Evolutionary conservation across 257 asterid genomes (phyloP).

Genomic region (Lycium barbarum): DNA sequence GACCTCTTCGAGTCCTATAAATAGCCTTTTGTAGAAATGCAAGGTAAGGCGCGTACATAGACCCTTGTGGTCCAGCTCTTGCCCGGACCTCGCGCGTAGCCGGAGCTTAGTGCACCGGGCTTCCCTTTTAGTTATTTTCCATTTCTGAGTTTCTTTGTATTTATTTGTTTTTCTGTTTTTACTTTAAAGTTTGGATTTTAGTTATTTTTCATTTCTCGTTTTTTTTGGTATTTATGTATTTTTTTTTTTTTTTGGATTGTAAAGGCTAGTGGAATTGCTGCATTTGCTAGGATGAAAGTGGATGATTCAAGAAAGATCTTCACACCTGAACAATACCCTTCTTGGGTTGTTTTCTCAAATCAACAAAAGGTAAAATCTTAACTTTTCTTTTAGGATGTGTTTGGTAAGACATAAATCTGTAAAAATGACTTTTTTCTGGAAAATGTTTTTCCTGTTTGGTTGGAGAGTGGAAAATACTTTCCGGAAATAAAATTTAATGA

Average conservation of each 20-base stretch:
- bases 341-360: conserved; percentile 89
- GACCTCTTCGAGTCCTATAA: too few relatives aligned
- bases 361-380: conserved; percentile 71
- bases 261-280: conserved; percentile 80
- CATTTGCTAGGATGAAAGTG: conserved; percentile 84
- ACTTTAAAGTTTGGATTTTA: not conserved
- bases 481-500: not conserved
- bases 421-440: too few relatives aligned
- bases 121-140: not conserved
- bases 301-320: conserved; percentile 82
- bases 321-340: conserved; percentile 72
- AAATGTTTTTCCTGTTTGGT: not conserved
- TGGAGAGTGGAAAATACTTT: not conserved
- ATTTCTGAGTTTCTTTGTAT: not conserved
- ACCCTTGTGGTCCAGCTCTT: too few relatives aligned
- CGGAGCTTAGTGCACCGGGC: too few relatives aligned
- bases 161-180: not conserved
- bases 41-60: too few relatives aligned
- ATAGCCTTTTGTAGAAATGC: too few relatives aligned
- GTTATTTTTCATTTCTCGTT: not conserved
- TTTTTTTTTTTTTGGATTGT: conserved; percentile 8
- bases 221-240: not conserved
- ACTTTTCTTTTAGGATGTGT: conserved; percentile 17
- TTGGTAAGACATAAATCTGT: not conserved
- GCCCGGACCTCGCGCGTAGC: too few relatives aligned